phyloP scores from a whole-genome alignment of 192 early-diverging fungal species.

The Entomortierella parvispora region DNA sequence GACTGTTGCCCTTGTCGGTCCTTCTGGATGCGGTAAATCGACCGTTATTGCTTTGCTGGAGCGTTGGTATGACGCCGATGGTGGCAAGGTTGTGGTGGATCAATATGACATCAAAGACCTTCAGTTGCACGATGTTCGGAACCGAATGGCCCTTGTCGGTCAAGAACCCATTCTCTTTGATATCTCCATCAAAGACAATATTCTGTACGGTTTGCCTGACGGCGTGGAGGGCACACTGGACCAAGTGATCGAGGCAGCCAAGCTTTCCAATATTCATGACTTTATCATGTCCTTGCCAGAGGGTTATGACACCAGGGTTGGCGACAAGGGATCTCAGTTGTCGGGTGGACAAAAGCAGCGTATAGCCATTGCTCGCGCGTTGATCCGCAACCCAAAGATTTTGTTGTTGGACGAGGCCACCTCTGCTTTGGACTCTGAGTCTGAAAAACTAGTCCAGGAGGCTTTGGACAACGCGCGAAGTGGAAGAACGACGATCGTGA shows the following conservation, averaged over 20 bases:
- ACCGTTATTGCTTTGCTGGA: slow-evolving; percentile 71
- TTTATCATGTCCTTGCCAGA: slow-evolving; percentile 68
- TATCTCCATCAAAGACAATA: slow-evolving; percentile 86
- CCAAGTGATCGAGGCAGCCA: slow-evolving; percentile 64
- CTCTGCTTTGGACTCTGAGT: slow-evolving; percentile 71
- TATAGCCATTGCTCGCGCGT: slow-evolving; percentile 87
- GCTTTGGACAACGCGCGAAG: slow-evolving; percentile 71
- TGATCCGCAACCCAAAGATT: slow-evolving; percentile 84
- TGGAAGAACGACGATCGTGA: slow-evolving; percentile 74
- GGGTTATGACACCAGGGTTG: slow-evolving; percentile 71
- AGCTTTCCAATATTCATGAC: slow-evolving; percentile 69
- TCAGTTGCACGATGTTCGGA: slow-evolving; percentile 71
- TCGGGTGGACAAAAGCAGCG: slow-evolving; percentile 81
- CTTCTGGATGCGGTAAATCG: slow-evolving; percentile 87
- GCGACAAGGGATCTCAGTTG: slow-evolving; percentile 67
- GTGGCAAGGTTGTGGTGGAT: slow-evolving; percentile 74
- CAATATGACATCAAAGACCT: slow-evolving; percentile 65
- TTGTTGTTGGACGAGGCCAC: slow-evolving; percentile 87
- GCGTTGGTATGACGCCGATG: slow-evolving; percentile 81
- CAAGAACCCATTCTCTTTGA: slow-evolving; percentile 95
- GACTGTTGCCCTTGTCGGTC: slow-evolving; percentile 89
- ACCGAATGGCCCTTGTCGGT: slow-evolving; percentile 81
- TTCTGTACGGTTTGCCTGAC: slow-evolving; percentile 70
- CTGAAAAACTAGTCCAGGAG: slow-evolving; percentile 72
- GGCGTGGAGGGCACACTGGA: slow-evolving; percentile 50